A percentile compares a stretch with the other conserved stretches of the same genome.
Conservation (phyloP, 78 protist genomes). For the Dictyostelium brefeldianum region DNA sequence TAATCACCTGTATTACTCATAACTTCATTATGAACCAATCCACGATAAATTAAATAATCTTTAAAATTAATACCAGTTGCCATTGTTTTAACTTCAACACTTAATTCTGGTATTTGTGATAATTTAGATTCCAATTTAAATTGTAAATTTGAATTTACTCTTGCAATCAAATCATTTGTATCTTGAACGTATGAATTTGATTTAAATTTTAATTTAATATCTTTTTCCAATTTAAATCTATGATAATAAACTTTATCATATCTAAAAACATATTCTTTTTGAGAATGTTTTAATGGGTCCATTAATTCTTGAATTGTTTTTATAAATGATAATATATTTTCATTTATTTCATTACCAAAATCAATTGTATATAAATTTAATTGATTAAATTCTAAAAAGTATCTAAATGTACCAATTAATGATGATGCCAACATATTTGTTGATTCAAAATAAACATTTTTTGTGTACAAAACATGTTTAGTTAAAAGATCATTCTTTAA, state of each 20-base stretch:
- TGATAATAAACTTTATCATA: background rate
- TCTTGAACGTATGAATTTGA: background rate
- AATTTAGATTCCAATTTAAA: background rate
- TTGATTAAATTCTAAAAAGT: slow-evolving; percentile 7
- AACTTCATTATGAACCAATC: background rate
- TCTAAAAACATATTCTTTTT: slow-evolving; percentile 3
- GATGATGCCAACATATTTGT: background rate
- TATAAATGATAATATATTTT: background rate
- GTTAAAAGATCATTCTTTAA: background rate
- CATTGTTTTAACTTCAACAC: background rate
- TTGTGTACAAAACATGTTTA: background rate
- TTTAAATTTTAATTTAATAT: background rate
- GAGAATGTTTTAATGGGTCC: background rate
- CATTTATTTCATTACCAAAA: background rate
- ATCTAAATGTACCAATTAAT: slow-evolving; percentile 31
- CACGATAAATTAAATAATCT: slow-evolving; percentile 27
- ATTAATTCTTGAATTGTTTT: too few relatives aligned
- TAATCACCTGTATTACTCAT: background rate
- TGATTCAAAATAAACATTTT: slow-evolving; percentile 1
- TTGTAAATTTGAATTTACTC: background rate
- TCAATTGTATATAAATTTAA: background rate
- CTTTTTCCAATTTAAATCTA: background rate
- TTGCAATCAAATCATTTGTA: background rate
- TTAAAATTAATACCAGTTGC: slow-evolving; percentile 33
- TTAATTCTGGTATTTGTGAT: background rate